Evolutionary conservation across 805 yeast species (phyloP).

Genomic region (Saturnispora diversa): DNA sequence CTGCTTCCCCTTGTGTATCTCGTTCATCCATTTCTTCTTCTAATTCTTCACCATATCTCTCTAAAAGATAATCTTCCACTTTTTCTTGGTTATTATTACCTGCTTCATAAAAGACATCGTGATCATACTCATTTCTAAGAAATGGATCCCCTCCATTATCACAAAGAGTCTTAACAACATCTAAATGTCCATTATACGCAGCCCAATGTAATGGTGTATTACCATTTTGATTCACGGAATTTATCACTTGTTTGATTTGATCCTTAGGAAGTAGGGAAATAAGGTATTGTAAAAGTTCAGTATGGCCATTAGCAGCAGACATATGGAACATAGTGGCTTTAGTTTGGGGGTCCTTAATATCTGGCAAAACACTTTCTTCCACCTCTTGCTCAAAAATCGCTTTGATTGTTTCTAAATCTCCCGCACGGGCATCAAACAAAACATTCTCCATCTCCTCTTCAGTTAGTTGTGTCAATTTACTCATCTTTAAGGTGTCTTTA

Average conservation of each 20-base stretch:
- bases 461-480: slow-evolving; percentile 28
- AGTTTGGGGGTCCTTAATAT: slow-evolving; percentile 55
- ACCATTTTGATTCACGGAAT: slow-evolving; percentile 65
- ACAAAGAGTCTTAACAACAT: slow-evolving; percentile 59
- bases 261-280: slow-evolving; percentile 39
- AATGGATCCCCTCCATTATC: slow-evolving; percentile 80
- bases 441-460: slow-evolving; percentile 81
- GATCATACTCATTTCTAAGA: slow-evolving; percentile 61
- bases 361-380: slow-evolving; percentile 35
- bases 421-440: slow-evolving; percentile 76
- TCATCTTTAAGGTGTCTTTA: too few relatives aligned
- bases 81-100: slow-evolving; percentile 69
- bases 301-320: slow-evolving; percentile 97
- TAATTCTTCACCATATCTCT: slow-evolving; percentile 56
- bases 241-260: slow-evolving; percentile 31
- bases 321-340: slow-evolving; percentile 78
- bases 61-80: slow-evolving; percentile 69
- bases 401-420: slow-evolving; percentile 70
- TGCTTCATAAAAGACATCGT: slow-evolving; percentile 85
- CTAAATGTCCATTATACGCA: slow-evolving; percentile 74
- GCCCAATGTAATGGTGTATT: slow-evolving; percentile 98
- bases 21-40: slow-evolving; percentile 42
- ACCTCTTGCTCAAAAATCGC: slow-evolving; percentile 54
- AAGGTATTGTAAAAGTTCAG: too few relatives aligned
- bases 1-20: slow-evolving; percentile 29